phyloP scores from a whole-genome alignment of 768 basidiomycete genomes.

The Psilocybe subaeruginosa region DNA sequence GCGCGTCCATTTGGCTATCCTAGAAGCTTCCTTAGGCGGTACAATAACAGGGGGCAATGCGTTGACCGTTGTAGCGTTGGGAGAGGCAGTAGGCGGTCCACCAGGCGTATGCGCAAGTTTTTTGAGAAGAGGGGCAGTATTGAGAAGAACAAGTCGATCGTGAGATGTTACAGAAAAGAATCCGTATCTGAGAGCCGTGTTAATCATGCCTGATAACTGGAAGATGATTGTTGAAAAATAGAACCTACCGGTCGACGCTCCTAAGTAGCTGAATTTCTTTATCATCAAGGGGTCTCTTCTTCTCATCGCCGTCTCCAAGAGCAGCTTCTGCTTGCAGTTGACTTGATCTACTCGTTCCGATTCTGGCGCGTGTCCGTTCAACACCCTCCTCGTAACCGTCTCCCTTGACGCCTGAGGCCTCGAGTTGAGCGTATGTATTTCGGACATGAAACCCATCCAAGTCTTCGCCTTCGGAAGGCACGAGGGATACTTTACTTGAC shows the following conservation, averaged over 20 bases:
- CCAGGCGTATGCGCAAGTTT: constrained; percentile 50
- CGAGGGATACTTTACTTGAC: constrained; percentile 49
- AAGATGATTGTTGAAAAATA: constrained; percentile 3
- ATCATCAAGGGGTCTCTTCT: constrained; percentile 65
- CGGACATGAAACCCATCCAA: constrained; percentile 82
- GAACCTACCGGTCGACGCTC: constrained; percentile 84
- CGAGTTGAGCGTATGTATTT: constrained; percentile 88
- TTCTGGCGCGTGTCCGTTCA: constrained; percentile 81
- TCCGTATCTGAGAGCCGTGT: constrained; percentile 68
- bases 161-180: constrained; percentile 84
- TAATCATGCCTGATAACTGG: constrained; percentile 8
- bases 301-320: constrained; percentile 60
- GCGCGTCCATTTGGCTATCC: constrained; percentile 93
- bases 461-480: constrained; percentile 80
- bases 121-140: constrained; percentile 62
- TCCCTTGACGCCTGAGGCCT: constrained; percentile 87
- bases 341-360: constrained; percentile 30
- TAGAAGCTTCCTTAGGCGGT: constrained; percentile 64
- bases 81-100: constrained; percentile 47
- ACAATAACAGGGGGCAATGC: constrained; percentile 50
- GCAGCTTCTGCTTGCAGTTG: constrained; percentile 62
- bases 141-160: constrained; percentile 80
- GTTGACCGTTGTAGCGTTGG: constrained; percentile 40
- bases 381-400: constrained; percentile 95
- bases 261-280: constrained; percentile 74